A percentile compares a stretch with the other conserved stretches of the same genome.
Evolutionary conservation across 2,329 filamentous ascomycete species (phyloP).

Genomic region (Alternaria sp.): DNA sequence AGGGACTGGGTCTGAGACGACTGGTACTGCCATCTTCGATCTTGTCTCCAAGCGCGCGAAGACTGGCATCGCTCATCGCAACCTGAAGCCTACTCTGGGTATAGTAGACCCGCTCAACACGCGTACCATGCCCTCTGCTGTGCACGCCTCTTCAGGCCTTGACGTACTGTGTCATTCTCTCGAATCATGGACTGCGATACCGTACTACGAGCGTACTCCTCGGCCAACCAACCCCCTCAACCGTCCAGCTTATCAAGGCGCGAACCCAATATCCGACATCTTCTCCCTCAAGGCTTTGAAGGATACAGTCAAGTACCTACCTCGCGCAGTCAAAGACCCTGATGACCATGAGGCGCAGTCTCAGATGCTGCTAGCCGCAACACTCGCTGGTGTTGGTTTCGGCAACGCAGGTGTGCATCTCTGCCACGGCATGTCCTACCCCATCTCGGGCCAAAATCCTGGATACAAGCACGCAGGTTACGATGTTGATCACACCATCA

Average conservation of each 20-base stretch:
- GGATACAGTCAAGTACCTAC: constrained; percentile 89
- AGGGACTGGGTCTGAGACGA: constrained; percentile 91
- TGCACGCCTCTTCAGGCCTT: constrained; percentile 88
- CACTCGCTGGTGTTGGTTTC: constrained; percentile 93
- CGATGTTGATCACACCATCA: constrained; percentile 76
- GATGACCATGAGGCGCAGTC: constrained; percentile 92
- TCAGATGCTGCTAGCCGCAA: constrained; percentile 94
- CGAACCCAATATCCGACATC: constrained; percentile 97
- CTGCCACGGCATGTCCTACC: constrained; percentile 94
- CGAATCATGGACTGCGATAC: constrained; percentile 97
- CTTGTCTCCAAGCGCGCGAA: constrained; percentile 89
- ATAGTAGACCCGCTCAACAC: constrained; percentile 91
- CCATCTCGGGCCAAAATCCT: constrained; percentile 93
- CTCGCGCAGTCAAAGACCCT: constrained; percentile 83
- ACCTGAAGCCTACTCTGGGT: constrained; percentile 92
- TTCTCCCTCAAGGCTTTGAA: constrained; percentile 89
- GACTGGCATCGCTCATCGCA: constrained; percentile 94
- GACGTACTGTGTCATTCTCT: constrained; percentile 95
- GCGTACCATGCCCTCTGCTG: constrained; percentile 91
- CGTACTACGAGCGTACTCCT: constrained; percentile 84
- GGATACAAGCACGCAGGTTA: constrained; percentile 92
- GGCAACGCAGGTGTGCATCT: constrained; percentile 96
- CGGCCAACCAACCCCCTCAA: constrained; percentile 88
- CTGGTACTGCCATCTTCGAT: constrained; percentile 97
- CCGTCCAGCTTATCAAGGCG: constrained; percentile 92